Conservation (phyloP, 106 monocot genomes). For the Acanthochlamys bracteata region DNA sequence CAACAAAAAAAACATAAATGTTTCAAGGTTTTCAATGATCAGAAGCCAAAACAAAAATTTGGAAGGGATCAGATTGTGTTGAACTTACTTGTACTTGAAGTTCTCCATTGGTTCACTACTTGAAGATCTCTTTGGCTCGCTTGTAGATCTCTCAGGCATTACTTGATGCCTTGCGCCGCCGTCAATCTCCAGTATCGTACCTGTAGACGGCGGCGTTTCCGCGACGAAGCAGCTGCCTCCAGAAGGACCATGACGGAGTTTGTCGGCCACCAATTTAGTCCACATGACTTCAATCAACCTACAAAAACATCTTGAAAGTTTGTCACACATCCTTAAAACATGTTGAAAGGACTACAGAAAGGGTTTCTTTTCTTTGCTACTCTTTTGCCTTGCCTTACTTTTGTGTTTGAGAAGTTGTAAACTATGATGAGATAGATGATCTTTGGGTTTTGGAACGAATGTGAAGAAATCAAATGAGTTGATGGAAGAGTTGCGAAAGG, state of each 20-base stretch:
- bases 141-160: too few relatives aligned
- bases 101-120: not conserved
- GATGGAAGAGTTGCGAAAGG: too few relatives aligned
- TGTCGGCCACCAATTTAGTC: constrained; percentile 29
- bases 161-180: not conserved
- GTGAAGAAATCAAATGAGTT: too few relatives aligned
- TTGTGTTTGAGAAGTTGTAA: too few relatives aligned
- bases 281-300: constrained; percentile 18
- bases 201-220: constrained; percentile 7
- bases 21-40: not conserved
- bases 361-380: too few relatives aligned
- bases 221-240: constrained; percentile 4
- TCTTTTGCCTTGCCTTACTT: too few relatives aligned
- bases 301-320: too few relatives aligned
- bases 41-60: too few relatives aligned
- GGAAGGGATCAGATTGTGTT: not conserved
- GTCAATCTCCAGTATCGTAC: not conserved
- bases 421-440: too few relatives aligned
- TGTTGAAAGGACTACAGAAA: too few relatives aligned
- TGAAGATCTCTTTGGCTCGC: not conserved
- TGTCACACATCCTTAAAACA: too few relatives aligned
- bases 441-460: too few relatives aligned
- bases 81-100: constrained; percentile 16
- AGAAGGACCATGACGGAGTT: constrained; percentile 10
- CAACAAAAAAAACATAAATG: not conserved